Conservation (phyloP, 2,329 filamentous ascomycete genomes). For the Triangularia setosa region DNA sequence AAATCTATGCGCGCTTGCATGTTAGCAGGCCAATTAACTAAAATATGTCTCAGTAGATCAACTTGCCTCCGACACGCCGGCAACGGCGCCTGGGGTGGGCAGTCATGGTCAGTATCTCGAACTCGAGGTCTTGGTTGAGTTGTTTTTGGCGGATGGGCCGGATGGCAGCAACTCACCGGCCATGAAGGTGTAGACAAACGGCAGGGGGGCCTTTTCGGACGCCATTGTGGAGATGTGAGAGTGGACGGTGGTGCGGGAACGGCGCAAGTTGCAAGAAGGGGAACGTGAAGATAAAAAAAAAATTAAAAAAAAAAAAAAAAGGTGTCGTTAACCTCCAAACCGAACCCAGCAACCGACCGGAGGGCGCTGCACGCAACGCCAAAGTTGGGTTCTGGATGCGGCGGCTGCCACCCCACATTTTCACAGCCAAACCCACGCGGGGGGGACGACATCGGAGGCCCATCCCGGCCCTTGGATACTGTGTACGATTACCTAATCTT, state of each 20-base stretch:
- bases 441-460: conserved; percentile 20
- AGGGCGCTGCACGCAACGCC: background rate
- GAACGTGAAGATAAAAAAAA: background rate
- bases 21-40: conserved; percentile 27
- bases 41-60: conserved; percentile 7
- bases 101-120: conserved; percentile 27
- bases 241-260: background rate
- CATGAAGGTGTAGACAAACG: conserved; percentile 29
- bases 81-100: conserved; percentile 69
- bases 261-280: background rate
- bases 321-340: conserved; percentile 8
- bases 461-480: background rate
- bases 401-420: conserved; percentile 1
- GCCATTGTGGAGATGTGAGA: conserved; percentile 21
- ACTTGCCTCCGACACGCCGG: conserved; percentile 93
- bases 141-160: conserved; percentile 28
- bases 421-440: conserved; percentile 8
- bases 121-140: conserved; percentile 14
- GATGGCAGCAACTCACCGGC: conserved; percentile 22
- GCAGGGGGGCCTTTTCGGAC: conserved; percentile 25
- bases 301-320: conserved; percentile 4
- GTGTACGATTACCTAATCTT: background rate
- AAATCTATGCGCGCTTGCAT: conserved; percentile 56
- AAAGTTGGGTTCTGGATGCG: background rate
- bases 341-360: conserved; percentile 4